Percentiles rank a stretch among this genome's conserved stretches.
Conservation (phyloP, 768 basidiomycete species). For the Gloeophyllum trabeum region DNA sequence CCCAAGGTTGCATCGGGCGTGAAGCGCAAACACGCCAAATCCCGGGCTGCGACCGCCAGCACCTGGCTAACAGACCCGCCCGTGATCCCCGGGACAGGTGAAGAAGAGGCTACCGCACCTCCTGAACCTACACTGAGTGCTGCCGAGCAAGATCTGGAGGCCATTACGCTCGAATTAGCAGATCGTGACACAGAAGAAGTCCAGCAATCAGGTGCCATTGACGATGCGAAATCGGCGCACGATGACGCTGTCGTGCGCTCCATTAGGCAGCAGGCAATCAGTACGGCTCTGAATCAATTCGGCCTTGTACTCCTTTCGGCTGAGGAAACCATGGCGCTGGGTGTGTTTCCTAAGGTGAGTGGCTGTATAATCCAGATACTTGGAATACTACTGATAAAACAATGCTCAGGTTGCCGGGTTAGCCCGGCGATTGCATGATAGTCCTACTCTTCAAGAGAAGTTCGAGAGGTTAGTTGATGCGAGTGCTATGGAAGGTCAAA, state of each 20-base stretch:
- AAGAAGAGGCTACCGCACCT: too few relatives aligned
- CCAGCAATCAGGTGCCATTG: too few relatives aligned
- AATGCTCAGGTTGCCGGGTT: conserved; percentile 16
- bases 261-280: background rate
- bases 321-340: conserved; percentile 7
- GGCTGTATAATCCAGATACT: background rate
- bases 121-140: too few relatives aligned
- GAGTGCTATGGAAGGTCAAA: conserved; percentile 6
- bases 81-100: too few relatives aligned
- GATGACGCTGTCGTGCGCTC: background rate
- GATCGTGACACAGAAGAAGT: too few relatives aligned
- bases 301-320: background rate
- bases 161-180: too few relatives aligned
- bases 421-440: conserved; percentile 16
- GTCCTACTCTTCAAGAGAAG: conserved; percentile 11
- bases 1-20: background rate
- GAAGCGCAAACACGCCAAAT: too few relatives aligned
- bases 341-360: conserved; percentile 11
- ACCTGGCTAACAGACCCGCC: too few relatives aligned
- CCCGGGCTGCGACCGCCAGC: too few relatives aligned
- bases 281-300: background rate
- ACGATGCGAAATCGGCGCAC: background rate
- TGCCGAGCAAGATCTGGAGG: too few relatives aligned
- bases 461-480: conserved; percentile 14
- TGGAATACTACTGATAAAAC: background rate